Percentiles rank a stretch among this genome's conserved stretches.
phyloP scores from a whole-genome alignment of 805 yeast species.

The Yarrowia porcina region DNA sequence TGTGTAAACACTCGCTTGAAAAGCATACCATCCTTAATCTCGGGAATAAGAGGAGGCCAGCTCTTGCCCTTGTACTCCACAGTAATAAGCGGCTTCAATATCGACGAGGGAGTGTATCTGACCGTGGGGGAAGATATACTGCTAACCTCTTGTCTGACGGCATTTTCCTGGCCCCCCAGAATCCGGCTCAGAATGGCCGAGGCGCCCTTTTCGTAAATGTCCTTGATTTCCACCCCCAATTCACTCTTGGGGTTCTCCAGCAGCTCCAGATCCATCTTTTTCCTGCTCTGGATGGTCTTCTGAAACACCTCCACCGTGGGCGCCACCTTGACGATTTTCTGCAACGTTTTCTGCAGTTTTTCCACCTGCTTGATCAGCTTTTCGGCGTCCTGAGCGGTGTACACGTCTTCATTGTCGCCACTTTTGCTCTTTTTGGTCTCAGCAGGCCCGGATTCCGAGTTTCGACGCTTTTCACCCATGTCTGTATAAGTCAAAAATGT shows the following conservation, averaged over 20 bases:
- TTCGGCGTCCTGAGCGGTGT: not conserved
- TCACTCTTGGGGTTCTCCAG: slow-evolving; percentile 17
- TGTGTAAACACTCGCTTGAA: slow-evolving; percentile 76
- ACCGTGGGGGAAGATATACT: not conserved
- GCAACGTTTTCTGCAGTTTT: slow-evolving; percentile 27
- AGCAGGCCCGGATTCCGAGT: not conserved
- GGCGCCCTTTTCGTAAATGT: not conserved
- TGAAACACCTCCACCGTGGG: slow-evolving; percentile 13
- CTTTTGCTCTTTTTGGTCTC: not conserved
- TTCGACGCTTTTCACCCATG: slow-evolving; percentile 11
- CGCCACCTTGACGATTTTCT: slow-evolving; percentile 23
- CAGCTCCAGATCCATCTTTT: not conserved
- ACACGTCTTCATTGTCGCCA: not conserved
- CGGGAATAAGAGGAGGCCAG: slow-evolving; percentile 71
- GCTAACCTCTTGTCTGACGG: not conserved
- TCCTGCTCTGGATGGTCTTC: not conserved
- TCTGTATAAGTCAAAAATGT: not conserved
- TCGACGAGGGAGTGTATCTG: slow-evolving; percentile 4
- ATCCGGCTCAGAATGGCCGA: not conserved
- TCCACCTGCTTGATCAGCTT: slow-evolving; percentile 11
- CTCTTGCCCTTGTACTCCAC: not conserved
- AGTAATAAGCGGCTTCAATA: not conserved
- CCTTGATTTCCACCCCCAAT: slow-evolving; percentile 1
- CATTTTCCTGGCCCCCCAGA: not conserved
- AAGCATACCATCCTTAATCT: slow-evolving; percentile 56